Conservation (phyloP, 164 flowering plant species). For the Berberis vulgaris region DNA sequence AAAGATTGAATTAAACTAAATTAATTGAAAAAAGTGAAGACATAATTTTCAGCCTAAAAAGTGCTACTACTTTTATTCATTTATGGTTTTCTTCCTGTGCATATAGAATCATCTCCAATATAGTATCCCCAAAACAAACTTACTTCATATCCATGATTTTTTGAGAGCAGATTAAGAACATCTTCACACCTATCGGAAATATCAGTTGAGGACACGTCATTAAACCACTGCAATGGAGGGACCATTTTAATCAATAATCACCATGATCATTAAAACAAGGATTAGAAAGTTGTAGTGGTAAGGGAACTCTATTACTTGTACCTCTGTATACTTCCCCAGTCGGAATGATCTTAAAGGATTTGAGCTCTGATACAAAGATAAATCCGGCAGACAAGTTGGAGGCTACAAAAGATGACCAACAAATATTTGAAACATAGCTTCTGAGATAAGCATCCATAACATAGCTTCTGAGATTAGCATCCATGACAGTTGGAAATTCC, state of each 20-base stretch:
- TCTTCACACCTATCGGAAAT: conserved; percentile 77
- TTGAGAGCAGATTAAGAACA: conserved; percentile 47
- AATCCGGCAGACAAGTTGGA: conserved; percentile 35
- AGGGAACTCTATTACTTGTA: conserved; percentile 10
- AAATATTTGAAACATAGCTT: too few relatives aligned
- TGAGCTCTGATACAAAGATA: conserved; percentile 34
- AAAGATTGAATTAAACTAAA: not conserved
- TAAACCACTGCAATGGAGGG: conserved; percentile 72
- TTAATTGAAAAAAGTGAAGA: not conserved
- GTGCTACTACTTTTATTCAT: too few relatives aligned
- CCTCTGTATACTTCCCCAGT: conserved; percentile 86
- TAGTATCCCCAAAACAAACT: conserved; percentile 11
- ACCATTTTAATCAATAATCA: not conserved
- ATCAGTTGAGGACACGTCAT: conserved; percentile 77
- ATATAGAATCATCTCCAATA: not conserved
- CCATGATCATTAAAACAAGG: not conserved
- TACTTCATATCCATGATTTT: conserved; percentile 66
- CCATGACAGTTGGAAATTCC: too few relatives aligned
- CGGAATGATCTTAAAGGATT: conserved; percentile 44
- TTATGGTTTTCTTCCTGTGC: not conserved
- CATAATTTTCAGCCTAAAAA: too few relatives aligned
- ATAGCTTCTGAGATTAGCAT: too few relatives aligned
- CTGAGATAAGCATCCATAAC: too few relatives aligned
- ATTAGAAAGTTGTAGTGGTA: not conserved
- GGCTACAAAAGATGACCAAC: too few relatives aligned